Conservation (phyloP, 768 basidiomycete species). For the Termitomyces titanicus region DNA sequence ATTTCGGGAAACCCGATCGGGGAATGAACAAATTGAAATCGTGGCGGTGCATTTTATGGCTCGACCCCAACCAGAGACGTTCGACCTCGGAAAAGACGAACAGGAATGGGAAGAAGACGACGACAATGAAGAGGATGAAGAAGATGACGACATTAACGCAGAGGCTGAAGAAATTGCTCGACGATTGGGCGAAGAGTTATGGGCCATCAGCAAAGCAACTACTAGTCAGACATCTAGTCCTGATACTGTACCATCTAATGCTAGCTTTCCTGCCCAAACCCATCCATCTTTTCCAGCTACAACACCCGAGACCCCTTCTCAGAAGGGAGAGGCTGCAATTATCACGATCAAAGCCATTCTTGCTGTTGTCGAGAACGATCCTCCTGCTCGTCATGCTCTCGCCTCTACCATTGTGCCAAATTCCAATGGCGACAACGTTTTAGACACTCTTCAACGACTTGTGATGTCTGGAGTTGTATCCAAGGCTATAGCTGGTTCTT, state of each 20-base stretch:
- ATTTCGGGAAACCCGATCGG: slow-evolving; percentile 7
- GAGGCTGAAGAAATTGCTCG: slow-evolving; percentile 75
- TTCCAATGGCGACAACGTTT: slow-evolving; percentile 43
- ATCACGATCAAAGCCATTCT: slow-evolving; percentile 64
- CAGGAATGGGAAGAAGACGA: slow-evolving; percentile 39
- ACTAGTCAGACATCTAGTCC: slow-evolving; percentile 28
- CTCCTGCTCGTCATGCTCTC: slow-evolving; percentile 52
- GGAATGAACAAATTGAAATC: not conserved
- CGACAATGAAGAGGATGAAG: slow-evolving; percentile 51
- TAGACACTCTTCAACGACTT: slow-evolving; percentile 51
- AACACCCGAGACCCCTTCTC: slow-evolving; percentile 20
- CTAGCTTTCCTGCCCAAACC: not conserved
- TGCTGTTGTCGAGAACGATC: slow-evolving; percentile 50
- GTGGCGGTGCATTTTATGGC: slow-evolving; percentile 15
- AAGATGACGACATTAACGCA: slow-evolving; percentile 60
- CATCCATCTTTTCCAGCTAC: slow-evolving; percentile 8
- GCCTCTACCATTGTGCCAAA: slow-evolving; percentile 48
- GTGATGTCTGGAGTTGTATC: slow-evolving; percentile 44
- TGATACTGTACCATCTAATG: slow-evolving; percentile 3
- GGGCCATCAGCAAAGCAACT: slow-evolving; percentile 68
- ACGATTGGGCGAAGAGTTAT: slow-evolving; percentile 70
- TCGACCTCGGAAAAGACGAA: slow-evolving; percentile 19
- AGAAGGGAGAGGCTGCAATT: slow-evolving; percentile 57
- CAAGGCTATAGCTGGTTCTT: slow-evolving; percentile 48
- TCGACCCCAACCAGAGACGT: slow-evolving; percentile 4